Conservation (phyloP, 352 stramenopile genomes). For the Aphanomyces cochlioides region DNA sequence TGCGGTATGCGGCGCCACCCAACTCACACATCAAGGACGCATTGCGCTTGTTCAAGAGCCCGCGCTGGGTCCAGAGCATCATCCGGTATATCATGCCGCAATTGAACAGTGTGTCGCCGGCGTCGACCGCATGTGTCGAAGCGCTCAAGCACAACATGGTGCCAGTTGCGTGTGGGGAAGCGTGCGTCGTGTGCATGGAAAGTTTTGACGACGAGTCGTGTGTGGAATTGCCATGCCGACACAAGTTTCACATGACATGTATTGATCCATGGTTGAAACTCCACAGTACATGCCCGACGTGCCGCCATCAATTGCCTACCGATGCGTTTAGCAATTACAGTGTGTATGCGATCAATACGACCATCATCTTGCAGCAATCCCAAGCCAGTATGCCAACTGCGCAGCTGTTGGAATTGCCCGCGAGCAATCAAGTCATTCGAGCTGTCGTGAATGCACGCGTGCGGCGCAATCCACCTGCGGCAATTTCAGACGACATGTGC, state of each 20-base stretch:
- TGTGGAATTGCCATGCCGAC: constrained; percentile 64
- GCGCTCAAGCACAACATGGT: constrained; percentile 49
- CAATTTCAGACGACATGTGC: constrained; percentile 38
- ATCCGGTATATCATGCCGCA: constrained; percentile 88
- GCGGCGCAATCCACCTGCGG: constrained; percentile 33
- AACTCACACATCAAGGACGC: constrained; percentile 87
- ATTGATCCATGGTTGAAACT: constrained; percentile 86
- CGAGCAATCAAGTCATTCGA: constrained; percentile 83
- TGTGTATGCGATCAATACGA: constrained; percentile 88
- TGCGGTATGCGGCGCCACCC: constrained; percentile 75
- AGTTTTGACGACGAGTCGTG: constrained; percentile 44
- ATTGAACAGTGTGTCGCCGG: constrained; percentile 77
- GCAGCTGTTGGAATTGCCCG: constrained; percentile 73
- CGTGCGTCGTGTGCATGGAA: constrained; percentile 85
- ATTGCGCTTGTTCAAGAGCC: constrained; percentile 82
- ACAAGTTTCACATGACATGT: constrained; percentile 75
- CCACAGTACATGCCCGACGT: constrained; percentile 81
- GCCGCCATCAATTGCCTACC: constrained; percentile 70
- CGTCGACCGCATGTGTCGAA: constrained; percentile 55
- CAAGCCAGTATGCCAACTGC: constrained; percentile 69
- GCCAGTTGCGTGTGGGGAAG: constrained; percentile 30
- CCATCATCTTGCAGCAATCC: constrained; percentile 82
- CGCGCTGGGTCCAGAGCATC: constrained; percentile 86
- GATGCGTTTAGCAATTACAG: constrained; percentile 84
- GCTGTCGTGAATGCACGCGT: constrained; percentile 82